Conservation (phyloP, 225 moss, liverwort and hornwort species). For the Marchantia polymorpha region DNA sequence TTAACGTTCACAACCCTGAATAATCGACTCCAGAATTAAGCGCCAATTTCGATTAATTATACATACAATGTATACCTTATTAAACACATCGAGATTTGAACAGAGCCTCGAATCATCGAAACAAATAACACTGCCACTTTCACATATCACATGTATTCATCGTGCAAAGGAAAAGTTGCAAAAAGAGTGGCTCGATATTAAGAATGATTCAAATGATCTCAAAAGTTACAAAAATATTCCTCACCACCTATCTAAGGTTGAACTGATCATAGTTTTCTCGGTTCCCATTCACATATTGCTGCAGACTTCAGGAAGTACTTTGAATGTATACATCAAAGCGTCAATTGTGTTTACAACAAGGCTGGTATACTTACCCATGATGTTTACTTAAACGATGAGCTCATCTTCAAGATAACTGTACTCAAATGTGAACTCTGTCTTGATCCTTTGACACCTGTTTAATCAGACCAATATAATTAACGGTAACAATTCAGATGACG, state of each 20-base stretch:
- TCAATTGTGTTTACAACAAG: background rate
- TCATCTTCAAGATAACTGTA: slow-evolving; percentile 58
- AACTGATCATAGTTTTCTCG: background rate
- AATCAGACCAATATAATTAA: background rate
- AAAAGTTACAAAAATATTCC: background rate
- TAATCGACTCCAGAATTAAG: too few species aligned
- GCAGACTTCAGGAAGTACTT: background rate
- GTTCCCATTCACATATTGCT: background rate
- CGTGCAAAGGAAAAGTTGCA: background rate
- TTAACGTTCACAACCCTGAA: too few species aligned
- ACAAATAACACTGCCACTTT: background rate
- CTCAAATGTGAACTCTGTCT: slow-evolving; percentile 56
- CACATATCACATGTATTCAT: background rate
- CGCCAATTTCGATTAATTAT: too few species aligned
- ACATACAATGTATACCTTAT: background rate
- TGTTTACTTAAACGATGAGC: slow-evolving; percentile 36
- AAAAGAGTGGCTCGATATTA: background rate
- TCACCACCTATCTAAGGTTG: background rate
- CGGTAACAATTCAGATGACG: background rate
- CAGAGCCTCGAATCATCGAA: too few species aligned
- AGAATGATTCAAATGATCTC: background rate
- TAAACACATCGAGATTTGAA: too few species aligned
- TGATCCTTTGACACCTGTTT: slow-evolving; percentile 53
- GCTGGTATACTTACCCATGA: background rate
- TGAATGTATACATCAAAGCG: background rate